Base-by-base conservation (phyloP, 495 filamentous ascomycete species). In the Rhypophila decipiens region DNA sequence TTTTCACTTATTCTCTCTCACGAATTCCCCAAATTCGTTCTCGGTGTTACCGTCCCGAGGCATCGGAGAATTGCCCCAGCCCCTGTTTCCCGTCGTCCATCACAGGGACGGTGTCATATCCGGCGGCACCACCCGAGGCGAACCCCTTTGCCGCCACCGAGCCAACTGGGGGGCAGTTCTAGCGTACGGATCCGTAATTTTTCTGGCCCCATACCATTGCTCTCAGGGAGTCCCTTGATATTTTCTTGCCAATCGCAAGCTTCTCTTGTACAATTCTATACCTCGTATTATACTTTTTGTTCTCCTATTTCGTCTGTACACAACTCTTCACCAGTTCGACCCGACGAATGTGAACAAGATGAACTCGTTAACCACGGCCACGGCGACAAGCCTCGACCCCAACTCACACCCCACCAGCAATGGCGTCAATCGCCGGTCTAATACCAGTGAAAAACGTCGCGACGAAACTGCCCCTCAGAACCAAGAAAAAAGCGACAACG, bases 351-450 rank as follows among this genome's bases (percentile, higher is more conserved):
- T 60, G 58, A 55, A 46, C 34, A 50, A 22, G 41, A 50, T 17
- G n/a, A 46, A 27, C 3, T 22, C 51, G 34, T 54, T 50, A 24
- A 15, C 51, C 10, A 53, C 57, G 22, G 40, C 38, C 23, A 58
- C 52, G 43, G 34, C 44, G 23, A 47, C 44, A 3, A 15, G 20
- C 27, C 20, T 27, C 20, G 35, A 48, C 20, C 17, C 52, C 19
- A 18, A 40, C 39, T 44, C 34, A 2, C 42, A 29, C 18, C 24
- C 33, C 42, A 12, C 27, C 27, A 21, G 37, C 44, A 50, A 58
- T 57, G 57, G 57, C 50, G 49, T 60, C 50, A 51, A 50, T 21
- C 46, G 22, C 19, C 38, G 51, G 19, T 34, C 27, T 15, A 46
- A 46, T 17, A 22, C 42, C 33, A 33, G 15, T 23, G 19, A 23